Conservation (phyloP, 2,329 filamentous ascomycete species). For the Colletotrichum aenigma region DNA sequence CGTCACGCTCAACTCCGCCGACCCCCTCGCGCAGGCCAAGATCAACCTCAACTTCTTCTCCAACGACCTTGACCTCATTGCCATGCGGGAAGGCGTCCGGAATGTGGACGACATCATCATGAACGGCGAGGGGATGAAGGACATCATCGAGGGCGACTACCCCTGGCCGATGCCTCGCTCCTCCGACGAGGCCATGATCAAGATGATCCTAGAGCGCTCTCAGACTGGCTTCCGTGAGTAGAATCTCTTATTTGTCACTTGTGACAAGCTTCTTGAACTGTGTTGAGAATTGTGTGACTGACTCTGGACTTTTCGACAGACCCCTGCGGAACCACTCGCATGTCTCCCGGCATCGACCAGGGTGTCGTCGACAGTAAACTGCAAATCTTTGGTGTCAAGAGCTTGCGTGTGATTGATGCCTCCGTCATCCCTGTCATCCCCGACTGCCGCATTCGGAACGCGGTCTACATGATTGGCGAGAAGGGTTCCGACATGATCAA, state of each 20-base stretch:
- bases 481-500: slow-evolving; percentile 38
- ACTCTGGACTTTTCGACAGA: slow-evolving; percentile 31
- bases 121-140: slow-evolving; percentile 60
- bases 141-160: slow-evolving; percentile 57
- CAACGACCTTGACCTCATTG: slow-evolving; percentile 60
- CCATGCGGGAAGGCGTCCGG: slow-evolving; percentile 61
- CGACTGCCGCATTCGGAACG: slow-evolving; percentile 63
- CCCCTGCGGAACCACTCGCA: slow-evolving; percentile 59
- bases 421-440: slow-evolving; percentile 60
- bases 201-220: slow-evolving; percentile 59
- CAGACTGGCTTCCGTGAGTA: slow-evolving; percentile 59
- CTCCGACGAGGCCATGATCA: slow-evolving; percentile 60
- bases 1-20: slow-evolving; percentile 58
- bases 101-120: slow-evolving; percentile 62
- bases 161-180: slow-evolving; percentile 65
- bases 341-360: slow-evolving; percentile 54
- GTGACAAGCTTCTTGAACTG: fast-evolving
- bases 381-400: slow-evolving; percentile 57
- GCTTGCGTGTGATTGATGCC: slow-evolving; percentile 59
- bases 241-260: neutral
- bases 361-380: slow-evolving; percentile 57
- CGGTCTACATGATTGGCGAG: slow-evolving; percentile 65
- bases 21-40: slow-evolving; percentile 61
- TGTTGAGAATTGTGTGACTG: neutral
- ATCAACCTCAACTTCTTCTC: slow-evolving; percentile 67